These are phyloP conservation scores for Jaltomata sinuosa DNA, from an alignment of 257 asterid genomes.

Conservation along the genomic window DNA sequence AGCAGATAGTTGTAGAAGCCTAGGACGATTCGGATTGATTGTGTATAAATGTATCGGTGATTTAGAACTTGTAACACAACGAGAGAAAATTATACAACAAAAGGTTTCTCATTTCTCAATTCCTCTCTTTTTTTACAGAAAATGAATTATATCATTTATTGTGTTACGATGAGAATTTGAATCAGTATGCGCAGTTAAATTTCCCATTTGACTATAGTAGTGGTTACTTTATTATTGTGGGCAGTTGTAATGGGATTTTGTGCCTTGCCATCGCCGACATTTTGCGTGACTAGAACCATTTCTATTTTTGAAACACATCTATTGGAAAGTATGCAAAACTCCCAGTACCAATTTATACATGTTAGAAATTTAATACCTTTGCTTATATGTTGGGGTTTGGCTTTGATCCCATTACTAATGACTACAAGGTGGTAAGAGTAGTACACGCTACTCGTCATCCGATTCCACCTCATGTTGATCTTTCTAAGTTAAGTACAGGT, in stretches of 20 bases:
- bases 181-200: not conserved
- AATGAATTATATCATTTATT: not conserved
- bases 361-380: not conserved
- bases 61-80: no score
- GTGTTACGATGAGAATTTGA: not conserved
- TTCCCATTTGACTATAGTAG: not conserved
- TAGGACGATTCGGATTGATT: no score
- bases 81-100: no score
- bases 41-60: no score
- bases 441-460: not conserved
- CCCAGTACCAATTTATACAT: not conserved
- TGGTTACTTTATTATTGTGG: not conserved
- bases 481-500: not conserved
- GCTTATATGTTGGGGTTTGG: not conserved
- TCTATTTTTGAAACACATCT: not conserved
- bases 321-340: not conserved
- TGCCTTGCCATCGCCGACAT: not conserved
- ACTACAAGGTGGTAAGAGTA: not conserved
- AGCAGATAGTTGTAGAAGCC: no score
- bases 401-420: not conserved
- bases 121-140: no score
- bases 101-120: no score
- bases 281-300: not conserved
- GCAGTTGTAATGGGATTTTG: not conserved
- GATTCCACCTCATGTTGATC: not conserved